A percentile compares a stretch with the other conserved stretches of the same genome.
These are phyloP conservation scores for Ogataea pini DNA, from an alignment of 805 yeast genomes.

Conservation along the genomic window DNA sequence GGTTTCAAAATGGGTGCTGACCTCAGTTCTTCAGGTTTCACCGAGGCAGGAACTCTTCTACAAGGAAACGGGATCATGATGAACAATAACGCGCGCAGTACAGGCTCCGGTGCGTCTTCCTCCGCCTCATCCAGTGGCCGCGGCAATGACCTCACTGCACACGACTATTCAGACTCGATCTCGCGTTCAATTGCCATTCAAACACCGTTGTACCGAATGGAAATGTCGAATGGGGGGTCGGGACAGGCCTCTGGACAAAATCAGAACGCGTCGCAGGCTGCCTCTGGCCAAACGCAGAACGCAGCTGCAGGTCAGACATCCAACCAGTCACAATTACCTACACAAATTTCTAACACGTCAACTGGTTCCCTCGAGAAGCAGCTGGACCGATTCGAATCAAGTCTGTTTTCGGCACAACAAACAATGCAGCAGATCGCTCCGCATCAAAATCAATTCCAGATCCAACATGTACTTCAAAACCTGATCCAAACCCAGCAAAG, in stretches of 20 bases:
- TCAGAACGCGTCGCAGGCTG: constrained; percentile 3
- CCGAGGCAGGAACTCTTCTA: constrained; percentile 13
- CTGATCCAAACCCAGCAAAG: constrained; percentile 22
- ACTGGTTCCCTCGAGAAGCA: constrained; percentile 10
- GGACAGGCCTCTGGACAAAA: not conserved
- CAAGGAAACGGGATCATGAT: constrained; percentile 21
- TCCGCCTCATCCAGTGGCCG: constrained; percentile 17
- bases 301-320: constrained; percentile 1
- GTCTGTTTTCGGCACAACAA: constrained; percentile 19
- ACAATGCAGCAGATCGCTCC: constrained; percentile 15
- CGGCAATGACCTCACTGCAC: constrained; percentile 12
- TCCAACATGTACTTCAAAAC: constrained; percentile 21
- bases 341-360: not conserved
- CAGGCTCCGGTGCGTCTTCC: constrained; percentile 17
- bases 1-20: constrained; percentile 13
- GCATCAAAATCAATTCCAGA: constrained; percentile 20
- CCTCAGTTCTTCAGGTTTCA: constrained; percentile 13
- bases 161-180: constrained; percentile 25
- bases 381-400: constrained; percentile 20
- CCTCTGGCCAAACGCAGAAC: constrained; percentile 2
- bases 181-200: constrained; percentile 25
- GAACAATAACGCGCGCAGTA: constrained; percentile 8
- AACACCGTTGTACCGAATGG: constrained; percentile 27
- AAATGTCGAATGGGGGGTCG: constrained; percentile 15
- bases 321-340: constrained; percentile 3